Conservation (phyloP, 768 basidiomycete species). For the Lactifluus piperatus region DNA sequence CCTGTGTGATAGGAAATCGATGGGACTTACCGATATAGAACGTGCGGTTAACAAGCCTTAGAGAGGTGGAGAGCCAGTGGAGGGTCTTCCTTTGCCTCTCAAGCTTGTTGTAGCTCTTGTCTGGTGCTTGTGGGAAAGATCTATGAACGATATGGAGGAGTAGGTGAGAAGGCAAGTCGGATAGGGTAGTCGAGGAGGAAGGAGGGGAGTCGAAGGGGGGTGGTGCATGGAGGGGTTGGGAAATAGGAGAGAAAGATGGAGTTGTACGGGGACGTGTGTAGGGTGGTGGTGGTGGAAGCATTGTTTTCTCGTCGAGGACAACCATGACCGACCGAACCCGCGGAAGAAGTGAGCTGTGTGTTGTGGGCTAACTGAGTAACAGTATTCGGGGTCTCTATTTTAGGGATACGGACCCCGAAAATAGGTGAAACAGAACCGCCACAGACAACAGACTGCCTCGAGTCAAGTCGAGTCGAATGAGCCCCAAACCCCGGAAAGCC, state of each 20-base stretch:
- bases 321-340: constrained; percentile 29
- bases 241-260: not conserved
- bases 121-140: constrained; percentile 46
- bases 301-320: constrained; percentile 22
- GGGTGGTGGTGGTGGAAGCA: constrained; percentile 8
- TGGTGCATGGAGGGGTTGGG: not conserved
- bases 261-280: not conserved
- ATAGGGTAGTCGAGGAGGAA: constrained; percentile 20
- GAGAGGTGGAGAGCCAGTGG: constrained; percentile 56
- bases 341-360: no score
- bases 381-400: not conserved
- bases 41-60: constrained; percentile 56
- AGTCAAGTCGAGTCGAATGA: not conserved
- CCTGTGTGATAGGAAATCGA: no score
- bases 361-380: no score
- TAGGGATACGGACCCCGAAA: constrained; percentile 8
- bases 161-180: constrained; percentile 48
- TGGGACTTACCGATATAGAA: constrained; percentile 52
- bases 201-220: not conserved
- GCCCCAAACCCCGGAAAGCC: constrained; percentile 14
- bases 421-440: not conserved
- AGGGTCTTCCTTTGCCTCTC: constrained; percentile 57
- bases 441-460: not conserved
- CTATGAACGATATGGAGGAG: constrained; percentile 61
- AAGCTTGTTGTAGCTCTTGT: constrained; percentile 32